phyloP scores from a whole-genome alignment of 2,329 filamentous ascomycete genomes.

The Fusarium veterinarium region DNA sequence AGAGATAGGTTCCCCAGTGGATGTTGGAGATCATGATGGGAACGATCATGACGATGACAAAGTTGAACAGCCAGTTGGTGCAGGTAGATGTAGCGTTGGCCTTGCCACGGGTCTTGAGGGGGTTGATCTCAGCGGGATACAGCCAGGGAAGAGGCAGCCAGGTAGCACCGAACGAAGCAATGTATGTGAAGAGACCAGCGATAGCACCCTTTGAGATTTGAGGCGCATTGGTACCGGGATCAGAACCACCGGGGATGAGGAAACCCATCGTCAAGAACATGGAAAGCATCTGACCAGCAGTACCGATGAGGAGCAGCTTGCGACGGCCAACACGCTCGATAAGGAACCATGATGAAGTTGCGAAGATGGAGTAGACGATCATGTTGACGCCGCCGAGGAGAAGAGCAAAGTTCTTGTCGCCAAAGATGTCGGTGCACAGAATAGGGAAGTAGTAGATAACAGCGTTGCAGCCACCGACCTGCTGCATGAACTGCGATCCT shows the following conservation, averaged over 20 bases:
- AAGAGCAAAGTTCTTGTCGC: conserved; percentile 58
- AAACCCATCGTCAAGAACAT: conserved; percentile 71
- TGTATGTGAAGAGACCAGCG: conserved; percentile 76
- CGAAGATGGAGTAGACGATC: conserved; percentile 68
- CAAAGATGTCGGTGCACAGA: conserved; percentile 56
- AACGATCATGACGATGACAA: conserved; percentile 69
- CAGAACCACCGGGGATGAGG: conserved; percentile 72
- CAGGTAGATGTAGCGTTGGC: conserved; percentile 67
- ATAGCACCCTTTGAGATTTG: conserved; percentile 71
- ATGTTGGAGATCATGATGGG: conserved; percentile 71
- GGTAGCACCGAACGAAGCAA: conserved; percentile 74
- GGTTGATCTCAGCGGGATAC: conserved; percentile 66
- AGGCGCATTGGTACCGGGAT: conserved; percentile 52
- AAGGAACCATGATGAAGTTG: conserved; percentile 66
- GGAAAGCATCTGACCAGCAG: conserved; percentile 61
- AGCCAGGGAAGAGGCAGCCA: conserved; percentile 73
- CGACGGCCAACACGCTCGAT: conserved; percentile 59
- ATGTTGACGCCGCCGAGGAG: conserved; percentile 63
- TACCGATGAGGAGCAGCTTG: conserved; percentile 59
- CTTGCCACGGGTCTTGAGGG: conserved; percentile 59
- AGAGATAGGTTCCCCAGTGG: conserved; percentile 62
- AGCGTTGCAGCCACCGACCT: conserved; percentile 68
- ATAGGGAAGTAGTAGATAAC: conserved; percentile 72
- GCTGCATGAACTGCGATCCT: conserved; percentile 71
- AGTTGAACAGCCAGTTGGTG: conserved; percentile 67